phyloP scores from a whole-genome alignment of 108 stramenopile genomes.

The Schizochytrium sp. region DNA sequence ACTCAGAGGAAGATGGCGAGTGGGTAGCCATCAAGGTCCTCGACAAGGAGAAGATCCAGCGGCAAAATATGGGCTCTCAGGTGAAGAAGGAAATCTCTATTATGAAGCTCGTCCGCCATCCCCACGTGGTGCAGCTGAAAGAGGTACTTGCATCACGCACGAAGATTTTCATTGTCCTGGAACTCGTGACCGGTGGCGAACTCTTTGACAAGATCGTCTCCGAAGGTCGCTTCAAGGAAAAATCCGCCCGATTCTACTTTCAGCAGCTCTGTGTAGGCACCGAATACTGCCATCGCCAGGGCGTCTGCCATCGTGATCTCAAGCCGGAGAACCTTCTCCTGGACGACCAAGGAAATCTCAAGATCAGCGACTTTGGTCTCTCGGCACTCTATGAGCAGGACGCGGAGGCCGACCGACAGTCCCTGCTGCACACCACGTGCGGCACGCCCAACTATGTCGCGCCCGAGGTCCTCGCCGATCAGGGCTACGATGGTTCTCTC shows the following conservation, averaged over 20 bases:
- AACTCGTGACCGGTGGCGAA: conserved; percentile 75
- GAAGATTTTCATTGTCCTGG: conserved; percentile 79
- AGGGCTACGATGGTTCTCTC: conserved; percentile 68
- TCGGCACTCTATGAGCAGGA: conserved; percentile 58
- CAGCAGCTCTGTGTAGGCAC: conserved; percentile 66
- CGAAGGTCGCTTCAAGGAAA: conserved; percentile 56
- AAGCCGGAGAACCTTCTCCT: conserved; percentile 70
- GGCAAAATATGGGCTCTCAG: conserved; percentile 76
- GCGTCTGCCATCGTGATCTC: conserved; percentile 60
- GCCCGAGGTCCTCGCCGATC: conserved; percentile 62
- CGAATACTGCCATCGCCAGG: conserved; percentile 61
- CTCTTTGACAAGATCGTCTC: conserved; percentile 70
- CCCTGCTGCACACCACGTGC: conserved; percentile 62
- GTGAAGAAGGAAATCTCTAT: conserved; percentile 74
- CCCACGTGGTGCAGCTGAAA: conserved; percentile 64
- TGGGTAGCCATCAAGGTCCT: conserved; percentile 67
- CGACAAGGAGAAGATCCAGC: conserved; percentile 70
- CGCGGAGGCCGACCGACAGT: conserved; percentile 32
- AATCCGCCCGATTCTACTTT: conserved; percentile 65
- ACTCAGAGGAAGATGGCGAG: conserved; percentile 44
- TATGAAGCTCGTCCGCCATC: conserved; percentile 68
- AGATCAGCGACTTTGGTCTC: conserved; percentile 75
- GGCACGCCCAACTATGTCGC: conserved; percentile 76
- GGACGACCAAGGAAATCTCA: conserved; percentile 55
- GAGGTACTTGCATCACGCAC: conserved; percentile 74